Conservation (phyloP, 306 rosid genomes). For the Castanospermum australe region DNA sequence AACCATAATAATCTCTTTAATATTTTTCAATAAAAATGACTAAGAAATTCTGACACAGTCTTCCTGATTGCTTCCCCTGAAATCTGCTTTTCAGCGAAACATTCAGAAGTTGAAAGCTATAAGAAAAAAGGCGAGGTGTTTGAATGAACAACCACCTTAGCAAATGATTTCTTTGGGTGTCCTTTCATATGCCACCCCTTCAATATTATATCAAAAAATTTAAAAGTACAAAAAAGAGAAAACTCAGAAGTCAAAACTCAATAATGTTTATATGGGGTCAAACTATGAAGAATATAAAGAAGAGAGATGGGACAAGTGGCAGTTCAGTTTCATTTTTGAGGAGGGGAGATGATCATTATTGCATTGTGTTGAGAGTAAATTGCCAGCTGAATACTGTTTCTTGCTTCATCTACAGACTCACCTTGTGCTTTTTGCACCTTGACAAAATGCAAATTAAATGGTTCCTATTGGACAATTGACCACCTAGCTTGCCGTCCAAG, state of each 20-base stretch:
- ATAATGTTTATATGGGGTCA: background rate
- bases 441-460: background rate
- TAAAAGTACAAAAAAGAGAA: too few species aligned
- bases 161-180: background rate
- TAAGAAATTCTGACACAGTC: background rate
- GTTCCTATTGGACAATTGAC: constrained; percentile 14
- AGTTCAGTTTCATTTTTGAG: background rate
- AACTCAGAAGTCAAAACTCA: background rate
- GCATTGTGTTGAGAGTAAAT: background rate
- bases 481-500: constrained; percentile 40
- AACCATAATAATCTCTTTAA: background rate
- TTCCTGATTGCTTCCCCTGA: background rate
- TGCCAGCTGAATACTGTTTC: background rate
- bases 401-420: background rate
- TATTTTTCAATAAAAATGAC: background rate
- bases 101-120: background rate
- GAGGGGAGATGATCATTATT: background rate
- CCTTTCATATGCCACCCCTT: constrained; percentile 1
- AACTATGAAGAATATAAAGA: background rate
- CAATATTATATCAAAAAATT: background rate
- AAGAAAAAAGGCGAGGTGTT: background rate
- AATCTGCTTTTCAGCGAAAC: background rate
- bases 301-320: constrained; percentile 12
- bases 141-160: constrained; percentile 6
- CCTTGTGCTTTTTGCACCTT: background rate